Conservation (phyloP, 1,284 basidiomycete genomes). For the Cutaneotrichosporon spelunceum region DNA sequence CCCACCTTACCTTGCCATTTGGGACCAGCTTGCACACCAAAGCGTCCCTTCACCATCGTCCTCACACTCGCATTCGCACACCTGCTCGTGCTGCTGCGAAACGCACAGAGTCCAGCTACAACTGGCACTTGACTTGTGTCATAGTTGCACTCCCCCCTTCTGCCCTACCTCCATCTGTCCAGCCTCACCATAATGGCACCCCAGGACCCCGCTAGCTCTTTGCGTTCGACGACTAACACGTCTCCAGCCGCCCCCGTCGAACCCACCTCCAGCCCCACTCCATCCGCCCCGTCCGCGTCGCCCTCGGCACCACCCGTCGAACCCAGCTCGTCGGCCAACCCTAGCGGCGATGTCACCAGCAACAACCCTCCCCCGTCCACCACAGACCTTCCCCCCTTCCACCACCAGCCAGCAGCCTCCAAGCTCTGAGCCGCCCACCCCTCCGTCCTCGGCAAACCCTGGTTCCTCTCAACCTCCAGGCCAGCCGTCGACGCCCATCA, state of each 20-base stretch:
- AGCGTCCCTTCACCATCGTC: background rate
- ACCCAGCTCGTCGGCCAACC: background rate
- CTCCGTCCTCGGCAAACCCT: background rate
- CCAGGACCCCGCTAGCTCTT: background rate
- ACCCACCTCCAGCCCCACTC: slow-evolving; percentile 15
- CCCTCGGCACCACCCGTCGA: slow-evolving; percentile 12
- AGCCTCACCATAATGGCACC: background rate
- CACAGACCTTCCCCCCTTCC: slow-evolving; percentile 1
- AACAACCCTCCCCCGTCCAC: background rate
- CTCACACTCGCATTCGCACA: background rate
- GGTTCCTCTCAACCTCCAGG: too few relatives aligned
- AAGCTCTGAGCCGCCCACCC: background rate
- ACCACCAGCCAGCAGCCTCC: slow-evolving; percentile 2
- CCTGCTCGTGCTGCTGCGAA: background rate
- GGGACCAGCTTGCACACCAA: background rate
- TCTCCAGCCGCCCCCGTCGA: background rate
- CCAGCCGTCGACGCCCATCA: background rate
- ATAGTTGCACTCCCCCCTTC: background rate
- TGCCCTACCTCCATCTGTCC: background rate
- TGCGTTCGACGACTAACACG: background rate
- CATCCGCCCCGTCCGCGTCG: background rate
- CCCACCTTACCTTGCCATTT: background rate
- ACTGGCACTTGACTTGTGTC: background rate
- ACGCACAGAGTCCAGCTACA: background rate
- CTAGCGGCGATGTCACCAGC: background rate